Percentiles rank a stretch among this genome's conserved stretches.
These are phyloP conservation scores for Paramecium caudatum DNA, from an alignment of 73 alveolate species.

Conservation along the genomic window DNA sequence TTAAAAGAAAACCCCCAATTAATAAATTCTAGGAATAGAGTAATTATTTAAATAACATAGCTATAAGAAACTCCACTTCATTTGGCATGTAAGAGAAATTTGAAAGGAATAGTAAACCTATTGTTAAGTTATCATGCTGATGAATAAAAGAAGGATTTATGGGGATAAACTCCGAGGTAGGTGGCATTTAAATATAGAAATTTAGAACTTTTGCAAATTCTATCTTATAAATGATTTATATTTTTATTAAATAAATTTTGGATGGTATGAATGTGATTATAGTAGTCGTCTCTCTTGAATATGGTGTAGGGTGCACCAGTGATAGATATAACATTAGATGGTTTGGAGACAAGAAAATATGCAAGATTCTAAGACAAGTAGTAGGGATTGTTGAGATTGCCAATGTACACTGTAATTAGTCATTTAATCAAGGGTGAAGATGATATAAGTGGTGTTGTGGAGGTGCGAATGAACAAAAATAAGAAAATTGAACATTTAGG, in stretches of 20 bases:
- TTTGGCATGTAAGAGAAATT: slow-evolving; percentile 33
- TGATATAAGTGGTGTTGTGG: slow-evolving; percentile 73
- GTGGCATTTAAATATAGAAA: background rate
- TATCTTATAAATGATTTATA: slow-evolving; percentile 16
- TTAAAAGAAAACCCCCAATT: background rate
- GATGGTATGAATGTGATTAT: too few relatives aligned
- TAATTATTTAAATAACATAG: background rate
- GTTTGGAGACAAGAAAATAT: slow-evolving; percentile 73
- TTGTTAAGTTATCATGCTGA: background rate
- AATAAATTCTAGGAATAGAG: slow-evolving; percentile 22
- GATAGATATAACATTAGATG: slow-evolving; percentile 71
- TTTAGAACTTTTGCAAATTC: slow-evolving; percentile 10
- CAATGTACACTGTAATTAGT: slow-evolving; percentile 66
- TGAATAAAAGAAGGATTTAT: slow-evolving; percentile 25
- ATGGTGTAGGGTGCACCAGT: slow-evolving; percentile 65
- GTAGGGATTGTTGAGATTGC: slow-evolving; percentile 63
- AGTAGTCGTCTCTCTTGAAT: slow-evolving; percentile 61
- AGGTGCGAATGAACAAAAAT: slow-evolving; percentile 65
- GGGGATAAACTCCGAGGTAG: slow-evolving; percentile 22
- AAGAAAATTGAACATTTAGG: slow-evolving; percentile 75
- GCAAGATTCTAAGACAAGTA: slow-evolving; percentile 66
- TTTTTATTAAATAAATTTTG: too few relatives aligned
- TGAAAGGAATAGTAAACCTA: background rate
- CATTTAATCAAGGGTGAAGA: slow-evolving; percentile 69
- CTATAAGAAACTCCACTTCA: slow-evolving; percentile 30